Conservation (phyloP, 768 basidiomycete genomes). For the Gymnopilus dilepis region DNA sequence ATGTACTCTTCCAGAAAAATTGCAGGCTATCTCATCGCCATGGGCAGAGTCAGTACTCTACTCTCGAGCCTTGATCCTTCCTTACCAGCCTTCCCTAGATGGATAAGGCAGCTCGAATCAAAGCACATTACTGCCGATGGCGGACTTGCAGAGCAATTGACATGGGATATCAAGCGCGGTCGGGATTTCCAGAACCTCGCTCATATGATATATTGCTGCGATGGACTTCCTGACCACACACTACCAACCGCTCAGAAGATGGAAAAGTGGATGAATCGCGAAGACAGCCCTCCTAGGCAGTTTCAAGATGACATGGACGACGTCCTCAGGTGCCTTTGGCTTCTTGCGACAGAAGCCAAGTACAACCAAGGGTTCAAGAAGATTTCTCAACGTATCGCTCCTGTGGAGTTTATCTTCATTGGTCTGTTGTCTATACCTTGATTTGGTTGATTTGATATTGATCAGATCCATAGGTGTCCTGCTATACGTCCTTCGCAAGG, state of each 20-base stretch:
- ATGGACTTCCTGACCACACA: constrained; percentile 53
- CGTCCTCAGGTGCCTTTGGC: constrained; percentile 58
- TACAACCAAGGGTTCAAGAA: constrained; percentile 55
- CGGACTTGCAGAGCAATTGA: constrained; percentile 60
- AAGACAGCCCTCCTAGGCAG: constrained; percentile 43
- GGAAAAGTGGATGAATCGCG: constrained; percentile 54
- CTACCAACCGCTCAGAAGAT: constrained; percentile 61
- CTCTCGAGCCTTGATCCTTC: background rate
- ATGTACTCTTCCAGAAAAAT: constrained; percentile 60
- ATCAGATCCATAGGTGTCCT: constrained; percentile 58
- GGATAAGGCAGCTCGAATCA: constrained; percentile 64
- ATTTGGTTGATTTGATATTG: background rate
- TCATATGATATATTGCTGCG: constrained; percentile 70
- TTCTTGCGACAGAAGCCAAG: constrained; percentile 47
- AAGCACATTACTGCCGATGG: constrained; percentile 61
- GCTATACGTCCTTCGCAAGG: constrained; percentile 58
- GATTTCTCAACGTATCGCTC: constrained; percentile 67
- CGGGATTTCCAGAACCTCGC: constrained; percentile 79
- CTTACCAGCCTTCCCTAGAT: constrained; percentile 38
- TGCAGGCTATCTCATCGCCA: constrained; percentile 77
- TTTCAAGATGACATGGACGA: constrained; percentile 62
- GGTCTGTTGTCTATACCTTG: constrained; percentile 44
- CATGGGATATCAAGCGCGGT: constrained; percentile 73
- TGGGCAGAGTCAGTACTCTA: constrained; percentile 53
- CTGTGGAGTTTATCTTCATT: constrained; percentile 81